Conservation (phyloP, 2,329 filamentous ascomycete species). For the Fulvia fulva region DNA sequence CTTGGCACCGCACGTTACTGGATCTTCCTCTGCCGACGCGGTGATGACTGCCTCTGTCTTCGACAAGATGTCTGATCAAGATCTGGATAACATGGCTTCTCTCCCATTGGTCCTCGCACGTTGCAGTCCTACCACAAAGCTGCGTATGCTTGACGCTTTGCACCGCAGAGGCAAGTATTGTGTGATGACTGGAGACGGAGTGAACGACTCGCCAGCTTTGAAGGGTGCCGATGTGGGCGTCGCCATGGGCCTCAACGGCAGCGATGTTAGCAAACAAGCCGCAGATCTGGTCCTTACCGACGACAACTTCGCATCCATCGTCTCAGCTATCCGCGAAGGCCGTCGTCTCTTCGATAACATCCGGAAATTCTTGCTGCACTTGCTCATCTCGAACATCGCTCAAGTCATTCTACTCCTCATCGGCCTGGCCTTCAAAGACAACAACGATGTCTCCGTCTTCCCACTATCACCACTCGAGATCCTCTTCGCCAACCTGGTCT, state of each 20-base stretch:
- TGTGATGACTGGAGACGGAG: constrained; percentile 46
- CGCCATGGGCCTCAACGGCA: constrained; percentile 43
- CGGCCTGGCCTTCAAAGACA: constrained; percentile 45
- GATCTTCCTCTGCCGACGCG: constrained; percentile 27
- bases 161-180: constrained; percentile 40
- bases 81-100: constrained; percentile 40
- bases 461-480: constrained; percentile 47
- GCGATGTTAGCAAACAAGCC: constrained; percentile 44
- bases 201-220: constrained; percentile 45
- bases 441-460: constrained; percentile 42
- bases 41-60: constrained; percentile 45
- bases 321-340: constrained; percentile 44
- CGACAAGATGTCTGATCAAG: constrained; percentile 41
- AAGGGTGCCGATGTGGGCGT: constrained; percentile 46
- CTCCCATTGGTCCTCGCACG: constrained; percentile 45
- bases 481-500: constrained; percentile 47
- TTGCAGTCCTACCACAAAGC: constrained; percentile 46
- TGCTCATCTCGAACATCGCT: constrained; percentile 47
- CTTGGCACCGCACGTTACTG: constrained; percentile 28
- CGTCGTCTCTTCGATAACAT: constrained; percentile 52
- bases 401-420: constrained; percentile 47
- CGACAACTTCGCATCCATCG: constrained; percentile 45
- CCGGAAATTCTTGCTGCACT: constrained; percentile 47
- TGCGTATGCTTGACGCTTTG: constrained; percentile 46
- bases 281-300: constrained; percentile 45